These are phyloP conservation scores for Phaffia rhodozyma DNA, from an alignment of 1,284 basidiomycete genomes.

Conservation along the genomic window DNA sequence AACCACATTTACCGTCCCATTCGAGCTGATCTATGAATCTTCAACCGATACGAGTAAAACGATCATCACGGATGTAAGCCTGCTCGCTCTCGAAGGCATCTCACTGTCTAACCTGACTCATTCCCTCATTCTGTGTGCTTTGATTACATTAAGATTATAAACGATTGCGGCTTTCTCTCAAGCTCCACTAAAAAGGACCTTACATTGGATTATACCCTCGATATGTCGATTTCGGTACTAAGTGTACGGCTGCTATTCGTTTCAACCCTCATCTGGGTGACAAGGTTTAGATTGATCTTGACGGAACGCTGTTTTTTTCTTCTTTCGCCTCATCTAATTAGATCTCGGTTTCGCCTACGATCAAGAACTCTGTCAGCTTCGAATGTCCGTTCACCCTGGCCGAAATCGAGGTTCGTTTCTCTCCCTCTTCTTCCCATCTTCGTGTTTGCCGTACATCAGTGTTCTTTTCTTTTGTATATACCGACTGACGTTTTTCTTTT, in stretches of 20 bases:
- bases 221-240: neutral
- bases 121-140: neutral
- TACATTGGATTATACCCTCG: conserved; percentile 2
- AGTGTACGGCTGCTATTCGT: neutral
- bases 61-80: conserved; percentile 4
- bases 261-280: neutral
- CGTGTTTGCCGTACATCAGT: neutral
- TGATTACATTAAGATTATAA: neutral
- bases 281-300: too few species aligned
- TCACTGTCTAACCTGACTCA: neutral
- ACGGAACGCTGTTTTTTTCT: neutral
- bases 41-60: neutral
- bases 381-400: conserved; percentile 1
- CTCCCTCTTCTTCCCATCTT: neutral
- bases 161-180: neutral
- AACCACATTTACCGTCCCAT: conserved; percentile 8
- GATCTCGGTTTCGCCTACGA: conserved; percentile 1
- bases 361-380: neutral
- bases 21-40: conserved; percentile 1
- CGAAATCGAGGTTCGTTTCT: neutral
- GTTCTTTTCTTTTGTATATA: too few species aligned
- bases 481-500: too few species aligned
- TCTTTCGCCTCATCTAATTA: neutral
- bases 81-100: too few species aligned
- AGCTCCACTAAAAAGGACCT: conserved; percentile 1